Evolutionary conservation across 1,284 basidiomycete species (phyloP), one percentile per base, ranked within the genome.

Genomic region (Sphaerobolus stellatus): DNA sequence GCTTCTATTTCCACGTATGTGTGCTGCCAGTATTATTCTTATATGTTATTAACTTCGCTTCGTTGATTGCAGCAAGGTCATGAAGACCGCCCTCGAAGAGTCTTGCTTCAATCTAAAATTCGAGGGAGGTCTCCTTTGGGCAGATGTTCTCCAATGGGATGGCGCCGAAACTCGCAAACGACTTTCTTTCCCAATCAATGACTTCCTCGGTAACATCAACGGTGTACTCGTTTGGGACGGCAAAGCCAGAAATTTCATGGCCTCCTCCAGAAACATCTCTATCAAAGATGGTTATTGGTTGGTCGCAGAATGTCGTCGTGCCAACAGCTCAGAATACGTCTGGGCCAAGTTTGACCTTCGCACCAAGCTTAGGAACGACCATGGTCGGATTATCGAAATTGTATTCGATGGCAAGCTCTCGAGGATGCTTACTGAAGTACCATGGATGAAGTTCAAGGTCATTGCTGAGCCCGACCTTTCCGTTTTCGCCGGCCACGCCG

Each of bases 1-100:
- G n/a, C n/a, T n/a, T n/a, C n/a, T n/a, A n/a, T n/a, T n/a, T 38
- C 36, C 36, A 38, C 36, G 36, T 38, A 38, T 38, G 36, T 38
- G 13, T 36, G n/a, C 3, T 38, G n/a, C n/a, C 22, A 38, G n/a
- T 38, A 38, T 38, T 38, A 7, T 38, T 38, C 7, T 22, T 3
- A 38, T n/a, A 22, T 36, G 11, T 36, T 11, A 36, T 36, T 11
- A 38, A 38, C n/a, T n/a, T n/a, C n/a, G n/a, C n/a, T n/a, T n/a
- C n/a, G n/a, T n/a, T n/a, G n/a, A n/a, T n/a, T n/a, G n/a, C 22
- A 38, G 36, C 36, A 38, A 16, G 4, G 36, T 38, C 36, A 22
- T 38, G 3, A 38, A 7, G 7, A 38, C 36, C 36, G 22, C 36
- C 4, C 22, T 38, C n/a, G 36, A 16, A n/a, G 36, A 38, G 22